Conservation (phyloP, 2,329 filamentous ascomycete species). For the Penicillium sp. region DNA sequence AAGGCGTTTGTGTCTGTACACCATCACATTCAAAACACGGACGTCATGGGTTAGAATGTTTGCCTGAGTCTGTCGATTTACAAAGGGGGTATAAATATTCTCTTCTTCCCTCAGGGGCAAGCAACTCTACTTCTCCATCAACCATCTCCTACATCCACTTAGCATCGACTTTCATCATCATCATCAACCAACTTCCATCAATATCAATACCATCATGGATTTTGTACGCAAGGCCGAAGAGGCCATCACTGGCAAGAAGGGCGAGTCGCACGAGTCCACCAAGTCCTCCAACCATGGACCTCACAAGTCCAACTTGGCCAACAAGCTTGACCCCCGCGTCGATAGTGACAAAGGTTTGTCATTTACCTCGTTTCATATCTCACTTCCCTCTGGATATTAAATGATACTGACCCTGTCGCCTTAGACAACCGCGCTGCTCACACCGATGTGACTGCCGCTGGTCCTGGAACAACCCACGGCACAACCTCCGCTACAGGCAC, state of each 20-base stretch:
- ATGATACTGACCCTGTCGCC: background rate
- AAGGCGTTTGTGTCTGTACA: background rate
- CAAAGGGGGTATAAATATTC: background rate
- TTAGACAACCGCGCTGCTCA: constrained; percentile 6
- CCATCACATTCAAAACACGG: background rate
- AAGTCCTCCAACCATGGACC: constrained; percentile 12
- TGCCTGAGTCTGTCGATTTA: background rate
- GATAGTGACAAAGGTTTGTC: constrained; percentile 14
- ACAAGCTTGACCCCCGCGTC: constrained; percentile 18
- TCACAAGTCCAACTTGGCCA: constrained; percentile 12
- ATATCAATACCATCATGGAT: constrained; percentile 1
- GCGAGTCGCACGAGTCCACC: constrained; percentile 8
- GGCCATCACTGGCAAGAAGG: constrained; percentile 27
- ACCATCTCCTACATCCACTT: background rate
- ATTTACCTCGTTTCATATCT: background rate
- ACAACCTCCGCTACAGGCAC: background rate
- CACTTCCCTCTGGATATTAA: background rate
- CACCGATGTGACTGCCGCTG: background rate
- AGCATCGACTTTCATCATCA: background rate
- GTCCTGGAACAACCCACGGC: background rate
- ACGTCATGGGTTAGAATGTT: background rate
- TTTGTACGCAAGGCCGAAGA: constrained; percentile 42
- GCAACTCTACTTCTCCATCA: background rate
- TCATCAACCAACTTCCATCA: background rate
- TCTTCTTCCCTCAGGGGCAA: background rate